Base-by-base conservation (phyloP, 2,329 filamentous ascomycete species). In the Stemphylium beticola region DNA sequence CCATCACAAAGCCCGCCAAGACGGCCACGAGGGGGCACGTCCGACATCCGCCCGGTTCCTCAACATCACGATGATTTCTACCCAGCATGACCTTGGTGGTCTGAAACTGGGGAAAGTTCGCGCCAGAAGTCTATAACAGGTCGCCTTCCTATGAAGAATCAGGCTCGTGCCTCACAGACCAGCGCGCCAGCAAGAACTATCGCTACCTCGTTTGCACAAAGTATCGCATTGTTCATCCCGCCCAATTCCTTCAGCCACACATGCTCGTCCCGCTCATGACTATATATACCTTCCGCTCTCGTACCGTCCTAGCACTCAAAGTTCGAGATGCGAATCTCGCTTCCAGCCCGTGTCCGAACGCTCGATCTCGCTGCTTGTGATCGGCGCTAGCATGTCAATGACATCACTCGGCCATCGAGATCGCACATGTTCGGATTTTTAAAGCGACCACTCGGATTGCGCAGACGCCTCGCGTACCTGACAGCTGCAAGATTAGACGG, bases 371-470 rank as follows among this genome's bases (percentile, higher is more conserved):
- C 15, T 29, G 20, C 37, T 32, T 52, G 5, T 29, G 53, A 55
- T 55, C 53, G 38, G 32, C 53, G 48, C 53, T 55, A 55, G 20
- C 38, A 52, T 18, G 6, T 55, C 32, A 6, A 55, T 55, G 53
- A 55, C 53, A 55, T 55, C 53, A 55, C 42, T 11, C 24, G 17
- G 22, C 6, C 36, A 51, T 46, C 47, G 26, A 40, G 51, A 51
- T 55, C 47, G 47, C 18, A 17, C 12, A 11, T 31, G 20, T 29
- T 45, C 22, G 40, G 41, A 18, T 11, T 31, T 42, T 33, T 33
- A 22, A 11, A 55, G 29, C 40, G 37, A 37, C 52, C 52, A 51
- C 41, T 55, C 41, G 32, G 41, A 17, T 41, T 55, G 22, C 47
- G 11, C 22, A 36, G 32, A 24, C 22, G 29, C 34, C 38, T 55